Evolutionary conservation across 2,329 filamentous ascomycete species (phyloP).

Genomic region (Phaeosphaeriaceae sp.): DNA sequence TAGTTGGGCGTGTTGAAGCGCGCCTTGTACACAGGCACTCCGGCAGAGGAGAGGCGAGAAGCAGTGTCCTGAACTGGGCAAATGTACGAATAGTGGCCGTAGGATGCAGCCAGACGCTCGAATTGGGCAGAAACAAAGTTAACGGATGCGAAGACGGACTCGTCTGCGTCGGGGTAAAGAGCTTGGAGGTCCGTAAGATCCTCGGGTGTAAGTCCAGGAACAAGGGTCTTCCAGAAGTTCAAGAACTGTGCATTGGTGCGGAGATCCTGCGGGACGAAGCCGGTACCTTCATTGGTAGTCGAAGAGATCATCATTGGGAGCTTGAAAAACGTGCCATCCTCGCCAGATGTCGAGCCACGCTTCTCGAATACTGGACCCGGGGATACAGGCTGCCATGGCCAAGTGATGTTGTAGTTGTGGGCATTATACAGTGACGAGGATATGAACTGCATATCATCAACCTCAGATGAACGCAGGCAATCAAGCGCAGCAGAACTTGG

Average conservation of each 20-base stretch:
- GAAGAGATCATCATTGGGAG: constrained; percentile 45
- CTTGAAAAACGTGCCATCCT: constrained; percentile 45
- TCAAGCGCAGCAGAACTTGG: constrained; percentile 40
- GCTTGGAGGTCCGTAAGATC: constrained; percentile 41
- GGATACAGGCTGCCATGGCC: constrained; percentile 60
- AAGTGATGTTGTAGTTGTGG: constrained; percentile 52
- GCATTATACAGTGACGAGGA: constrained; percentile 51
- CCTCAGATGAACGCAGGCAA: constrained; percentile 51
- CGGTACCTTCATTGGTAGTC: constrained; percentile 46
- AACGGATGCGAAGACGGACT: constrained; percentile 36
- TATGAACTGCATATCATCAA: constrained; percentile 49
- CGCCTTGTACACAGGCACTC: constrained; percentile 42
- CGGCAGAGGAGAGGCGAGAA: constrained; percentile 25
- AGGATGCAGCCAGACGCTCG: constrained; percentile 54
- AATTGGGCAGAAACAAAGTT: constrained; percentile 55
- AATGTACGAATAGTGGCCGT: constrained; percentile 47
- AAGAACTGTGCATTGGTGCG: constrained; percentile 47
- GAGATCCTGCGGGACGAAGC: constrained; percentile 43
- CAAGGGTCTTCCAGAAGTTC: constrained; percentile 37
- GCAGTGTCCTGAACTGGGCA: constrained; percentile 47
- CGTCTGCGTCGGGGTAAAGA: constrained; percentile 37
- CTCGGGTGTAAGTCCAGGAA: constrained; percentile 34
- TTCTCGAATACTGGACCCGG: constrained; percentile 58
- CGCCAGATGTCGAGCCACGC: constrained; percentile 50
- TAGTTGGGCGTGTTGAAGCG: constrained; percentile 47